Conservation (phyloP, 2,329 filamentous ascomycete species). For the Apiospora phragmitis region DNA sequence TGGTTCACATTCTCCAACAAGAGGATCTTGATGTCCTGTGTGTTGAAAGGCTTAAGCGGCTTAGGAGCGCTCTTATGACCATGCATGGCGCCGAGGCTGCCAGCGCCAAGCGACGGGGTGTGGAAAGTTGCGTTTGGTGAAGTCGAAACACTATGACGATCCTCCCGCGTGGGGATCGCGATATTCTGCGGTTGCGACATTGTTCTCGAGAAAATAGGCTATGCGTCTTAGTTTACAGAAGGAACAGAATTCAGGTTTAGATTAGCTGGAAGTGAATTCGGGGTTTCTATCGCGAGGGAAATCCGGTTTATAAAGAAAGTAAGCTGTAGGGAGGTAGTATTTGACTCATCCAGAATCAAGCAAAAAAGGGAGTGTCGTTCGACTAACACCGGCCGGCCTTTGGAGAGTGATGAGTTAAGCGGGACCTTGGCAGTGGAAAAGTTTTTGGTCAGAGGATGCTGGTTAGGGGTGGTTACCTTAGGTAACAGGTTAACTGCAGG, state of each 20-base stretch:
- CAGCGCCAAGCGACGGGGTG: conserved; percentile 64
- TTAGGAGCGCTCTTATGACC: conserved; percentile 56
- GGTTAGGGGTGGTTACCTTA: not conserved
- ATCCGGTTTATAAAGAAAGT: not conserved
- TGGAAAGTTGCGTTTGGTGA: conserved; percentile 76
- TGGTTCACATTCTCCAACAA: conserved; percentile 95
- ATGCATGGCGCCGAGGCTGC: conserved; percentile 48
- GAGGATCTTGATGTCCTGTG: conserved; percentile 93
- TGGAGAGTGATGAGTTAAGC: not conserved
- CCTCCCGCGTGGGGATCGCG: conserved; percentile 36
- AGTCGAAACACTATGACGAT: conserved; percentile 67
- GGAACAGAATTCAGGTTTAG: not conserved
- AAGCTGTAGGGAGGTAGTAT: not conserved
- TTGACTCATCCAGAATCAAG: conserved; percentile 3
- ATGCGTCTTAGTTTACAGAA: not conserved
- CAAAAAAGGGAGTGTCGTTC: not conserved
- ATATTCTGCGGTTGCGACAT: conserved; percentile 55
- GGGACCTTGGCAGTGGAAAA: conserved; percentile 7
- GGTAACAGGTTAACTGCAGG: not conserved
- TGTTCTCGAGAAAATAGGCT: not conserved
- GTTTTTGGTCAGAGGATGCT: not conserved
- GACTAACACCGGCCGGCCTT: conserved; percentile 1
- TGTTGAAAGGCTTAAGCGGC: conserved; percentile 91
- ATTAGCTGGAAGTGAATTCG: not conserved
- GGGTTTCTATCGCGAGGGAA: not conserved